These are phyloP conservation scores for Edaphochlamys debaryana DNA, from an alignment of 139 green algal species.

Conservation along the genomic window DNA sequence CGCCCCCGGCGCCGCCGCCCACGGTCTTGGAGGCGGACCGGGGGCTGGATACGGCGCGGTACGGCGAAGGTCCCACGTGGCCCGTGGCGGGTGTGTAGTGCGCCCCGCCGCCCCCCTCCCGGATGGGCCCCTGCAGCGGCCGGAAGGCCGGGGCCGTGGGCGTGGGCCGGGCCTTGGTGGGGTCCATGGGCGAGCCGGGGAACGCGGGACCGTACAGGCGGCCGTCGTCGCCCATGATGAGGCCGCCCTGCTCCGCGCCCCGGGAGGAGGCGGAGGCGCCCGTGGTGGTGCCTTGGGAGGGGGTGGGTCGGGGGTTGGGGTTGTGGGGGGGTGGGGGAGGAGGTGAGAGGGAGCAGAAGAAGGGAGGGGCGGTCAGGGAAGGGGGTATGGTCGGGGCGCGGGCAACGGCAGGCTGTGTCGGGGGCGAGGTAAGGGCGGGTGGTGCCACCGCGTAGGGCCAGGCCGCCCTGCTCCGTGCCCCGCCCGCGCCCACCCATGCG, in stretches of 20 bases:
- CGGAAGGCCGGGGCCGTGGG: no score
- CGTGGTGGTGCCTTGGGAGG: no score
- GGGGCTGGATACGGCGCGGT: background rate
- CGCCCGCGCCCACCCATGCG: background rate
- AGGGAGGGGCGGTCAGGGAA: no score
- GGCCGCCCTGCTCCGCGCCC: background rate
- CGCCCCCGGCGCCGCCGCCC: conserved; percentile 12
- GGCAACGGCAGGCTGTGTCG: background rate
- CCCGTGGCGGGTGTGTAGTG: background rate
- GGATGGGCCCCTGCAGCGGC: background rate
- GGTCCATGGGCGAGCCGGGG: background rate
- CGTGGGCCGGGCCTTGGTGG: no score
- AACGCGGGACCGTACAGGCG: conserved; percentile 21
- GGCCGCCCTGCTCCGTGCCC: no score
- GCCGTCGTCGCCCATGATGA: conserved; percentile 33
- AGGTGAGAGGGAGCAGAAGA: background rate
- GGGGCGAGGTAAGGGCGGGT: no score
- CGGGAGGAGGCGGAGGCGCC: no score
- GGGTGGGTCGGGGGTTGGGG: no score
- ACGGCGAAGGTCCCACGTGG: no score
- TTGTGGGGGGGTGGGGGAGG: background rate
- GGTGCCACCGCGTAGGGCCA: no score
- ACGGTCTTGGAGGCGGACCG: background rate
- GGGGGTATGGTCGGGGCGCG: background rate
- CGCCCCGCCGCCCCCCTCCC: background rate